Base-by-base conservation (phyloP, 1,284 basidiomycete genomes). In the Cryptococcus wingfieldii region DNA sequence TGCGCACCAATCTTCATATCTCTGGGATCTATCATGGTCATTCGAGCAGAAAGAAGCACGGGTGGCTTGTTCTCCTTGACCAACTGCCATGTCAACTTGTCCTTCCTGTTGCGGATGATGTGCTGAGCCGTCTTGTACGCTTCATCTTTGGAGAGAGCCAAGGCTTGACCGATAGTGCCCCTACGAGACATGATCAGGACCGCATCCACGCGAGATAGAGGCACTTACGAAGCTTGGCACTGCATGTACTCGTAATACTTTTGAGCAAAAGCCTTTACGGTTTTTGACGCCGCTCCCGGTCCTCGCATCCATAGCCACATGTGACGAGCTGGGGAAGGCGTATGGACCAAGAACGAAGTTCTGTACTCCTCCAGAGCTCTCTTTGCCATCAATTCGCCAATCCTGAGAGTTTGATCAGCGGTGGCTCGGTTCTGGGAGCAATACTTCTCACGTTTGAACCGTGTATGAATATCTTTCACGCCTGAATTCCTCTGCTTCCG, bases 181-280 rank as follows among this genome's bases (percentile, higher is more conserved):
- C 59, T 51, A 58, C 51, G 34, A n/a, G 14, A 14, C 39, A 34
- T 45, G 25, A 43, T 34, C 18, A 18, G 28, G 16, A n/a, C 19
- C 27, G 16, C 16, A 18, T 19, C 46, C 23, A 43, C 8, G 10
- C 14, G n/a, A 37, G 16, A 6, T 0, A 37, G 47, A 28, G 27
- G 13, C n/a, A 61, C 65, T 54, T 52, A 64, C 65, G 54, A 41
- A 45, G 65, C 65, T 23, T 60, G 60, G 28, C 60, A 55, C 28
- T 53, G 43, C 54, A 61, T 60, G 39, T 61, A 60, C 38, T 57
- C 48, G n/a, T 48, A 37, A 47, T 64, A 67, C 38, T 51, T n/a
- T 14, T 59, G 49, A 10, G 50, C 38, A 7, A 60, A 51, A 9
- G 7, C 12, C n/a, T 43, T 43, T 5, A 43, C 16, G 14, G 39